Base-by-base conservation (phyloP, 2,329 filamentous ascomycete species). In the Rosellinia necatrix region DNA sequence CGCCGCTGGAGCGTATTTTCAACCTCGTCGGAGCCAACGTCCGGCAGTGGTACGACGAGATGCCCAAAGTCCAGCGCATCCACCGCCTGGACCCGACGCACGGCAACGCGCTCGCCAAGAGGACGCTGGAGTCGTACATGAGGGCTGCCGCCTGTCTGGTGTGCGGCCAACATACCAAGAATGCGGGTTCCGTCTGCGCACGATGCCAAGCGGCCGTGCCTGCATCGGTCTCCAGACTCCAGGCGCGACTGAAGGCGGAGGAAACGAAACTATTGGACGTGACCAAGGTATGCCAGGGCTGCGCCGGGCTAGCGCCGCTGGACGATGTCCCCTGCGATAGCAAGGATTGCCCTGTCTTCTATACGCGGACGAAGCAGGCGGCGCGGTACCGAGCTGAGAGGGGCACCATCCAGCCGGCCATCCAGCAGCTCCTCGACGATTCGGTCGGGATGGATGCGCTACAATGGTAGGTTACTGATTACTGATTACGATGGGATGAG, bases 101-200 rank as follows among this genome's bases (percentile, higher is more conserved):
- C 64, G 12, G 60, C 68, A 35, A 67, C 63, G 8, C 66, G 67
- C 2, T 63, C 68, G 59, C 67, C 66, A 87, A 82, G 68, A 89
- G 84, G 71, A 97, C 92, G 0, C 81, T 99, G n/a, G 94, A 97
- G 68, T 89, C 85, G n/a, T 99, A 97, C 74, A 88, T 97, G 86
- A 88, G 84, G 61, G 86, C 86, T 0, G 88, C 87, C 0, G 83
- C 86, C 2, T 99, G 94, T 70, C 74, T 93, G 4, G 82, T 93
- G 13, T 99, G 94, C 72, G 79, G 81, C 22, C 73, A 79, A 8
- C 86, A 86, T 65, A 78, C 75, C 46, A 70, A 70, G 53, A 64
- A 66, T 34, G 67, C 72, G 43, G 68, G 65, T 19, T 67, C 68
- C 0, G 74, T 92, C 4, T 92, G 90, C 71, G 66, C 67, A 1